These are phyloP conservation scores for Diaporthe vexans DNA, from an alignment of 2,329 filamentous ascomycete species.

Conservation along the genomic window DNA sequence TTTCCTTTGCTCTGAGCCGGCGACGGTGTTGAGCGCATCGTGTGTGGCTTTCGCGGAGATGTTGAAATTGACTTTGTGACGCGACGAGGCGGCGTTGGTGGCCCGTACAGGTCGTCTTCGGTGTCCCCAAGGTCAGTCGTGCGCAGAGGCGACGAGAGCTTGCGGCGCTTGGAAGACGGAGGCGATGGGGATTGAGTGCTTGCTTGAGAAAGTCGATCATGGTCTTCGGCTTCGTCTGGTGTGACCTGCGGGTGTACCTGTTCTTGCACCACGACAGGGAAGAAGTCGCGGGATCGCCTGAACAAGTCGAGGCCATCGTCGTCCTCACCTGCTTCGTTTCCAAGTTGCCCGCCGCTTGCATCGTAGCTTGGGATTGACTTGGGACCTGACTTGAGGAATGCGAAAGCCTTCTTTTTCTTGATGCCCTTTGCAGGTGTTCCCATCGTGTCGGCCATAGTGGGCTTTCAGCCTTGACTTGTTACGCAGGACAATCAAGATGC, in stretches of 20 bases:
- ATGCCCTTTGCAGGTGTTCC: conserved; percentile 34
- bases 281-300: conserved; percentile 64
- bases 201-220: conserved; percentile 3
- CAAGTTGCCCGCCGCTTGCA: background rate
- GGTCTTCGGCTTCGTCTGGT: conserved; percentile 29
- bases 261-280: conserved; percentile 53
- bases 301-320: conserved; percentile 62
- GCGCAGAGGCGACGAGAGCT: conserved; percentile 26
- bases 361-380: conserved; percentile 2
- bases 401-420: conserved; percentile 45
- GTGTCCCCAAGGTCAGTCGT: conserved; percentile 7
- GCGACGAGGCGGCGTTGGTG: conserved; percentile 37
- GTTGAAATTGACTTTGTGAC: background rate
- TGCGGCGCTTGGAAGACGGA: conserved; percentile 38
- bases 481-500: background rate
- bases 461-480: background rate
- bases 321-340: conserved; percentile 38
- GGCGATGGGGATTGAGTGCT: conserved; percentile 7
- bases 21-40: conserved; percentile 21
- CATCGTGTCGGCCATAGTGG: conserved; percentile 31
- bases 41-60: background rate
- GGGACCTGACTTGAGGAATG: conserved; percentile 44
- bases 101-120: conserved; percentile 38
- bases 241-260: conserved; percentile 37
- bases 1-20: conserved; percentile 37